Conservation (phyloP, 805 yeast genomes). For the Geotrichum ghanense region DNA sequence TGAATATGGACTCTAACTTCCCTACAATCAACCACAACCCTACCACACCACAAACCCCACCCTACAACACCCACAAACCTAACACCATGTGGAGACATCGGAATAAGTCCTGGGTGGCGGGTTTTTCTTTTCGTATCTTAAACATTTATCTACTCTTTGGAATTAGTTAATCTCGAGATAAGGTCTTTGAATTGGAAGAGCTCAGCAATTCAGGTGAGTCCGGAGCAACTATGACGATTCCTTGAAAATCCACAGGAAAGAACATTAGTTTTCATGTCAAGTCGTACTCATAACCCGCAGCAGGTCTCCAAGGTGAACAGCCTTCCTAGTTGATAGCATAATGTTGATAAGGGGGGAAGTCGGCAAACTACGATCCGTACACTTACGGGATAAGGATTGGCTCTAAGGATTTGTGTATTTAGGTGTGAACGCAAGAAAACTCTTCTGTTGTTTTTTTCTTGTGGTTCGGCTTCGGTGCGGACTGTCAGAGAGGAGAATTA, state of each 20-base stretch:
- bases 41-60: too few relatives aligned
- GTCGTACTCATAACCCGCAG: constrained; percentile 36
- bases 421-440: too few relatives aligned
- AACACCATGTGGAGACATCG: constrained; percentile 33
- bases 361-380: constrained; percentile 35
- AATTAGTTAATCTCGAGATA: constrained; percentile 33
- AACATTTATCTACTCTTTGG: constrained; percentile 33
- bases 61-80: constrained; percentile 35
- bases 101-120: constrained; percentile 35
- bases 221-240: constrained; percentile 33
- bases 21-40: too few relatives aligned
- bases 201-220: constrained; percentile 28
- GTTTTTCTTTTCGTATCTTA: constrained; percentile 33
- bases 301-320: constrained; percentile 37
- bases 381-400: constrained; percentile 35
- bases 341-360: constrained; percentile 35
- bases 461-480: too few relatives aligned
- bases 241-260: constrained; percentile 33
- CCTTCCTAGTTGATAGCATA: constrained; percentile 35
- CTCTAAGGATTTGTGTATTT: constrained; percentile 32
- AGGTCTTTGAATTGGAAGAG: constrained; percentile 32
- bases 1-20: constrained; percentile 31
- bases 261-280: constrained; percentile 31
- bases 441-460: too few relatives aligned
- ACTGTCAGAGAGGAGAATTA: too few relatives aligned